These are phyloP conservation scores for Penicillium coprophilum DNA, from an alignment of 495 filamentous ascomycete genomes.

Conservation along the genomic window DNA sequence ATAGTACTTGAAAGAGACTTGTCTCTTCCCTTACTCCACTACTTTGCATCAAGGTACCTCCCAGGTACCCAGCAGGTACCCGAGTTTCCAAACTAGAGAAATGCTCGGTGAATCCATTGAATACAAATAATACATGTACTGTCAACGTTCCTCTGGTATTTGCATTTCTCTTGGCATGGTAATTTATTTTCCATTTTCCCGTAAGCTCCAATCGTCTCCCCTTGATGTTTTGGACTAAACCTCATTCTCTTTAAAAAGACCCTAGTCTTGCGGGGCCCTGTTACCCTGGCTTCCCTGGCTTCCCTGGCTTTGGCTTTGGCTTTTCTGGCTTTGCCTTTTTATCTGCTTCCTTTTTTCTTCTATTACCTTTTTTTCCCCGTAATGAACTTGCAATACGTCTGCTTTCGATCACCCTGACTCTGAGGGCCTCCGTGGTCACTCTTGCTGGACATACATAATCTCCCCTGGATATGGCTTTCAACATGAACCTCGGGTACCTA, in stretches of 20 bases:
- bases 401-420: slow-evolving; percentile 18
- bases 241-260: slow-evolving; percentile 5
- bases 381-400: slow-evolving; percentile 5
- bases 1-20: slow-evolving; percentile 13
- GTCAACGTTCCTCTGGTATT: too few species aligned
- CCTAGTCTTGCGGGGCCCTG: slow-evolving; percentile 28
- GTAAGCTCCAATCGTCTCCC: neutral
- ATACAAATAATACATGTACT: neutral
- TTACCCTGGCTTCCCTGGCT: slow-evolving; percentile 15
- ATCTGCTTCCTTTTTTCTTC: too few species aligned
- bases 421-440: slow-evolving; percentile 30
- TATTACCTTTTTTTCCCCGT: neutral
- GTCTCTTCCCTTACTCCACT: neutral
- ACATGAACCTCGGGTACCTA: slow-evolving; percentile 12
- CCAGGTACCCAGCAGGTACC: slow-evolving; percentile 11
- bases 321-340: neutral
- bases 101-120: slow-evolving; percentile 11
- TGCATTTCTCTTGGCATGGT: neutral
- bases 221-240: too few species aligned
- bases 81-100: neutral
- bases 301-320: neutral
- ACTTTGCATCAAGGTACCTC: slow-evolving; percentile 10
- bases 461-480: slow-evolving; percentile 25
- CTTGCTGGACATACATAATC: slow-evolving; percentile 5
- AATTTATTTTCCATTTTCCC: too few species aligned